Evolutionary conservation across 495 filamentous ascomycete species (phyloP), one percentile per base, ranked within the genome.

Genomic region (Hypoxylon perforatum): DNA sequence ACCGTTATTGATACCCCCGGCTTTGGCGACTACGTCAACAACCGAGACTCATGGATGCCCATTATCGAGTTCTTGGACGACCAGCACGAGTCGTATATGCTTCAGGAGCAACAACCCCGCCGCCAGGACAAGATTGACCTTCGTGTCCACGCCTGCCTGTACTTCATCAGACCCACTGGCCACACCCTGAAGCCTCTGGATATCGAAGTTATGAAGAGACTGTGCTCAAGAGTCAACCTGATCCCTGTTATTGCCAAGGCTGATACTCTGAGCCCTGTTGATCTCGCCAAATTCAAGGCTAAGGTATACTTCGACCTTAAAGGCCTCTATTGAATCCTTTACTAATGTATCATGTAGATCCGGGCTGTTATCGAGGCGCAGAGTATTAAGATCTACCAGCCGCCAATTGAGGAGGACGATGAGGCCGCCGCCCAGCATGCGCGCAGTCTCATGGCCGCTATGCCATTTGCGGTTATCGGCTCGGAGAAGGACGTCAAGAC

Each of bases 41-140:
- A 99, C 86, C 90, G 94, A 65, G 95, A 99, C 80, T 97, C 94
- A 41, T 99, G 95, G 95, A 94, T 97, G 85, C 95, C 95, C 65
- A 98, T 99, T 76, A 97, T 99, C 80, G 95, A 99, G 81, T 99
- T 99, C 85, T 82, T 99, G 72, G 95, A 99, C 80, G 95, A 99
- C 81, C 95, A 99, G 85, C 95, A 99, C 80, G 95, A 99, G 84
- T 98, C 95, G 12, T 99, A 99, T 77, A 99, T 99, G 95, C 85
- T 99, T 75, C 95, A 99, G 85, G 95, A 99, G 87, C 95, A 99
- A 82, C 95, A 99, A 80, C 95, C 95, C 65, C 92, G 92, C 80
- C 92, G 95, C 70, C 89, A 89, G 62, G 95, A 98, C 81, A 99
- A 98, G 87, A 98, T 99, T 71, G 95, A 99, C 76, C 92, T 99